A percentile compares a stretch with the other conserved stretches of the same genome.
Evolutionary conservation across 345 rosid genomes (phyloP).

Genomic region (Murraya koenigii): DNA sequence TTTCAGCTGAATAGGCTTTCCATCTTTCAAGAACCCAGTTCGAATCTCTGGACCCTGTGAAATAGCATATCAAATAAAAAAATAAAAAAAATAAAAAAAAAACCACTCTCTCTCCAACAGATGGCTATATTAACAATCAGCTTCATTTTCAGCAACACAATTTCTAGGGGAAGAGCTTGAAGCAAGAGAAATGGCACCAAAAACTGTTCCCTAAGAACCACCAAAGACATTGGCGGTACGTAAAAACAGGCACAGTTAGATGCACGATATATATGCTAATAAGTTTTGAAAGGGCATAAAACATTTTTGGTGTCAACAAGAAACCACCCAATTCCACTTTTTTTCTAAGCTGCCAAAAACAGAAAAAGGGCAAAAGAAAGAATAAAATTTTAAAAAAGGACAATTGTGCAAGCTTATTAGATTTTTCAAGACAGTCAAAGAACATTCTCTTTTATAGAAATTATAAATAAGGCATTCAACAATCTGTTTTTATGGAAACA

Average conservation of each 20-base stretch:
- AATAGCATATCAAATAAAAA: constrained; percentile 1
- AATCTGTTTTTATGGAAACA: not conserved
- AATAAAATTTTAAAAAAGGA: not conserved
- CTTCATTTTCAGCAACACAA: not conserved
- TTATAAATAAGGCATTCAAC: not conserved
- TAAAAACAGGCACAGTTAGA: not conserved
- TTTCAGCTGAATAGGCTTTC: constrained; percentile 59
- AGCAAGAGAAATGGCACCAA: not conserved
- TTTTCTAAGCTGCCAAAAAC: not conserved
- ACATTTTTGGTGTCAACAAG: not conserved
- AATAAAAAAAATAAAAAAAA: not conserved
- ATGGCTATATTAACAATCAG: not conserved
- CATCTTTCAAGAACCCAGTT: constrained; percentile 73
- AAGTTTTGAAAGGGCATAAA: not conserved
- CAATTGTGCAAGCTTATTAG: not conserved
- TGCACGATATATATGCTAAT: not conserved
- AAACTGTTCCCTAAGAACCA: not conserved
- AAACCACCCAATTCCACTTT: not conserved
- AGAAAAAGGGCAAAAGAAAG: not conserved
- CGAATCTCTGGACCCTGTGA: constrained; percentile 80
- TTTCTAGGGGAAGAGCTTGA: not conserved
- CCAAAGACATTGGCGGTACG: not conserved
- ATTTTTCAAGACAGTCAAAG: not conserved
- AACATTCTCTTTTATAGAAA: not conserved
- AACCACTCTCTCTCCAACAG: not conserved